A percentile compares a stretch with the other conserved stretches of the same genome.
Conservation (phyloP, 2,329 filamentous ascomycete species). For the Penicillium sp. region DNA sequence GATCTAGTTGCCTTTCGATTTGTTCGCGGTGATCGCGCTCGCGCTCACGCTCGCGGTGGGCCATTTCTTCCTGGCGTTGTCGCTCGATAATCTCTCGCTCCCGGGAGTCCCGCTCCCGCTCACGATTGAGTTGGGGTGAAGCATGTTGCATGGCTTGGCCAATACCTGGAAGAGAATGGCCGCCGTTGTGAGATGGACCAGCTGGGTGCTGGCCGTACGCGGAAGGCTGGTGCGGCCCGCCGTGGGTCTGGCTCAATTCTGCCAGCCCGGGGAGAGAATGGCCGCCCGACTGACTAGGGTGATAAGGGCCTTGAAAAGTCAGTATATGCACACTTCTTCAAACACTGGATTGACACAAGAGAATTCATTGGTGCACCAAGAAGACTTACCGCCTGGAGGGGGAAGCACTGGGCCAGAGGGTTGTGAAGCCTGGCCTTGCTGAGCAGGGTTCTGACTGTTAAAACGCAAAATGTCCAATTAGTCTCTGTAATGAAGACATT, state of each 20-base stretch:
- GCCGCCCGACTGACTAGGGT: slow-evolving; percentile 43
- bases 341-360: not conserved
- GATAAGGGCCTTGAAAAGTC: slow-evolving; percentile 38
- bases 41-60: slow-evolving; percentile 43
- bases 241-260: slow-evolving; percentile 46
- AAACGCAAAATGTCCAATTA: slow-evolving; percentile 10
- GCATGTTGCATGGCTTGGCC: slow-evolving; percentile 44
- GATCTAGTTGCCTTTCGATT: slow-evolving; percentile 56
- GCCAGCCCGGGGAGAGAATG: slow-evolving; percentile 47
- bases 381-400: slow-evolving; percentile 38
- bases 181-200: slow-evolving; percentile 34
- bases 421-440: slow-evolving; percentile 40
- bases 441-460: slow-evolving; percentile 38
- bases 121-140: slow-evolving; percentile 43
- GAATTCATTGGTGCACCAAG: not conserved
- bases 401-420: slow-evolving; percentile 40
- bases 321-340: slow-evolving; percentile 10
- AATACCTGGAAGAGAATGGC: slow-evolving; percentile 42
- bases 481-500: slow-evolving; percentile 1
- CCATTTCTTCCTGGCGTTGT: slow-evolving; percentile 55
- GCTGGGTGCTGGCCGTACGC: slow-evolving; percentile 44
- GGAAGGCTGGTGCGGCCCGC: slow-evolving; percentile 40
- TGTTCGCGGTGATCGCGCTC: slow-evolving; percentile 52
- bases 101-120: slow-evolving; percentile 51
- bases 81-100: slow-evolving; percentile 52